phyloP scores from a whole-genome alignment of 202 grass and related monocot species.

The Carex arenaria region DNA sequence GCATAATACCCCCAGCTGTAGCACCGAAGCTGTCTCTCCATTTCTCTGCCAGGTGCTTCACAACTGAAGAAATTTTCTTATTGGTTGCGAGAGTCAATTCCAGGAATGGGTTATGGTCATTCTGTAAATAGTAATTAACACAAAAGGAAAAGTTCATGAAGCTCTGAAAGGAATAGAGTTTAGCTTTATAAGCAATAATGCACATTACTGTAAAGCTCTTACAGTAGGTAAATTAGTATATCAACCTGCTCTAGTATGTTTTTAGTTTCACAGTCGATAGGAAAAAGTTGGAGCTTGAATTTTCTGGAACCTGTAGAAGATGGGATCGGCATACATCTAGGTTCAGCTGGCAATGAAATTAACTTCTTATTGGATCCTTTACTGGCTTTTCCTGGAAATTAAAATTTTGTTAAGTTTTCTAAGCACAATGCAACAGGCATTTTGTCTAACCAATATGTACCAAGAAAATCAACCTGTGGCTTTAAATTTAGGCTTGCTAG shows the following conservation, averaged over 20 bases:
- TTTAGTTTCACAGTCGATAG: conserved; percentile 59
- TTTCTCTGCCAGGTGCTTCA: conserved; percentile 83
- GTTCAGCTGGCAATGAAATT: conserved; percentile 23
- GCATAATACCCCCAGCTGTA: conserved; percentile 54
- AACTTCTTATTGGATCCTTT: conserved; percentile 23
- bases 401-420: not conserved
- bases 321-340: conserved; percentile 19
- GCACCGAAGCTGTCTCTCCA: conserved; percentile 50
- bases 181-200: conserved; percentile 1
- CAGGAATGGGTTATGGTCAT: conserved; percentile 77
- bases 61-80: conserved; percentile 96
- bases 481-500: conserved; percentile 44
- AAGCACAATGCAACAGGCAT: not conserved
- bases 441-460: conserved; percentile 16
- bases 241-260: conserved; percentile 67
- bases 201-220: not conserved
- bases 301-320: conserved; percentile 45
- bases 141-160: not conserved
- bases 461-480: conserved; percentile 48
- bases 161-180: not conserved
- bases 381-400: conserved; percentile 51
- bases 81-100: conserved; percentile 76
- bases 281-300: conserved; percentile 89
- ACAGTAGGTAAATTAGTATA: conserved; percentile 3
- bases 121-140: conserved; percentile 32